Evolutionary conservation across 495 filamentous ascomycete genomes (phyloP).

Genomic region (Aspergillus biplanus): DNA sequence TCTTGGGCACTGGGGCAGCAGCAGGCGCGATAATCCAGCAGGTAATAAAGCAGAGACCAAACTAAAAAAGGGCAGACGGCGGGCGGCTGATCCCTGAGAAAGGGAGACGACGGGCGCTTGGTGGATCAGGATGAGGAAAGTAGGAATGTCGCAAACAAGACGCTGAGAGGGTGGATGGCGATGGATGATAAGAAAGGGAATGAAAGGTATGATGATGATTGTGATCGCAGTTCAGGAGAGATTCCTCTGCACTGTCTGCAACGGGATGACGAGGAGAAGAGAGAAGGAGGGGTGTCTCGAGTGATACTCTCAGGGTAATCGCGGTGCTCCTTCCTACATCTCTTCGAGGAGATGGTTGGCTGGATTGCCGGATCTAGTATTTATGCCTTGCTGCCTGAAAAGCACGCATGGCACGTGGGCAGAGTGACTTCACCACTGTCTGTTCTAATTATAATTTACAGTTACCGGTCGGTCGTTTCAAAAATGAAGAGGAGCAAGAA

Average conservation of each 20-base stretch:
- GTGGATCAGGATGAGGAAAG: not conserved
- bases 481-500: not conserved
- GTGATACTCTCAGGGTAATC: not conserved
- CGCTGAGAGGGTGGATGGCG: not conserved
- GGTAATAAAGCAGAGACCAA: not conserved
- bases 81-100: slow-evolving; percentile 2
- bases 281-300: not conserved
- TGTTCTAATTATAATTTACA: not conserved
- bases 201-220: not conserved
- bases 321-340: not conserved
- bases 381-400: slow-evolving; percentile 5
- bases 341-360: not conserved
- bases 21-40: not conserved
- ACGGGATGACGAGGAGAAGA: not conserved
- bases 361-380: not conserved
- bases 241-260: no score
- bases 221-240: no score
- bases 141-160: no score
- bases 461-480: not conserved
- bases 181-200: not conserved
- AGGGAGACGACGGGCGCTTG: not conserved
- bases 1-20: slow-evolving; percentile 13
- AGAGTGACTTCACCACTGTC: not conserved
- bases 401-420: not conserved
- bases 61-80: not conserved